Conservation (phyloP, 2,329 filamentous ascomycete genomes). For the Microcyclosporella mali region DNA sequence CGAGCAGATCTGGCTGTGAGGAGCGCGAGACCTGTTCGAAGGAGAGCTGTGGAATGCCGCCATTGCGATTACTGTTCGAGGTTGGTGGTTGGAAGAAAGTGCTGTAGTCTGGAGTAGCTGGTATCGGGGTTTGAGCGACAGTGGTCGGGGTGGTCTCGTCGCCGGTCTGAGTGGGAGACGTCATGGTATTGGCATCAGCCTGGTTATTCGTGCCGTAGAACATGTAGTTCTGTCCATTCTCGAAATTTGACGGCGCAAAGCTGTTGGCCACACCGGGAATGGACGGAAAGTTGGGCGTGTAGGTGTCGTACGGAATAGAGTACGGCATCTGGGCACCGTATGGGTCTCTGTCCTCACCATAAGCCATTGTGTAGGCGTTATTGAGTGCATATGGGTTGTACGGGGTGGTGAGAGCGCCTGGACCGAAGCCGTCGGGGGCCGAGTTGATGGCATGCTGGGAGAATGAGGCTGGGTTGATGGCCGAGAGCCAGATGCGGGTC, state of each 20-base stretch:
- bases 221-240: conserved; percentile 7
- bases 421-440: conserved; percentile 33
- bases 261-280: conserved; percentile 30
- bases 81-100: too few species aligned
- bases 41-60: too few species aligned
- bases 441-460: conserved; percentile 31
- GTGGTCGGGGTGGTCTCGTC: conserved; percentile 1
- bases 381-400: conserved; percentile 19
- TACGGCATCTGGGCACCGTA: conserved; percentile 32
- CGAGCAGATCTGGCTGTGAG: too few species aligned
- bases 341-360: conserved; percentile 29
- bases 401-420: conserved; percentile 28
- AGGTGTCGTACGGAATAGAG: conserved; percentile 28
- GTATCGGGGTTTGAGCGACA: background rate
- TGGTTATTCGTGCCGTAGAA: conserved; percentile 4
- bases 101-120: too few species aligned
- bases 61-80: too few species aligned
- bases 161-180: background rate
- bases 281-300: conserved; percentile 28
- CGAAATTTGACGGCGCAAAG: conserved; percentile 18
- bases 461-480: conserved; percentile 95
- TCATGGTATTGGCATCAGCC: background rate
- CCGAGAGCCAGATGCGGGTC: conserved; percentile 98
- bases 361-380: conserved; percentile 29
- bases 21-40: too few species aligned